Evolutionary conservation across 306 rosid genomes (phyloP).

Genomic region (Cucumis melo): DNA sequence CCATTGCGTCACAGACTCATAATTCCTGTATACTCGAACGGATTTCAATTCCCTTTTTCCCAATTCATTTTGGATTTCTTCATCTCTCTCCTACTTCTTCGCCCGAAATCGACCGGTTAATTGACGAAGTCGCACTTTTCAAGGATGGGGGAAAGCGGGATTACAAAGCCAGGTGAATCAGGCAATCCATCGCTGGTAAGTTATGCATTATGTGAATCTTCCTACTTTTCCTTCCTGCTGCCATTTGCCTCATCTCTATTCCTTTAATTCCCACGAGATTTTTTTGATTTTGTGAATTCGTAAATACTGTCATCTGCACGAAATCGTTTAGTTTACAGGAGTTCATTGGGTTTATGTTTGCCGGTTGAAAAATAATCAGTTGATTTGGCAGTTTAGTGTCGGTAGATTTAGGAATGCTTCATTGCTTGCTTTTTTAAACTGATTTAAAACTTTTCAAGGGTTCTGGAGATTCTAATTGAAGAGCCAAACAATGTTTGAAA

Average conservation of each 20-base stretch:
- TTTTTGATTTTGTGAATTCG: background rate
- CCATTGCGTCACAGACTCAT: background rate
- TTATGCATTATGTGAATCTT: background rate
- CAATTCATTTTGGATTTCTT: background rate
- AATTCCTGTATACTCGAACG: background rate
- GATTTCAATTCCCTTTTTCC: background rate
- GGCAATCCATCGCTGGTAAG: constrained; percentile 32
- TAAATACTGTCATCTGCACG: background rate
- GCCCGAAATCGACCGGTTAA: background rate
- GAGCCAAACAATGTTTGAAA: background rate
- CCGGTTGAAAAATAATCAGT: background rate
- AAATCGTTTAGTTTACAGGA: background rate
- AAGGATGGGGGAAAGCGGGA: constrained; percentile 13
- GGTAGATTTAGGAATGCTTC: background rate
- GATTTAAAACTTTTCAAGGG: background rate
- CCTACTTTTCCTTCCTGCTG: background rate
- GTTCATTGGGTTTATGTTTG: background rate
- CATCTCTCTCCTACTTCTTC: background rate
- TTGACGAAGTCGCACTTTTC: background rate
- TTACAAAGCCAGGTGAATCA: constrained; percentile 13
- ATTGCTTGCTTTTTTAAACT: background rate
- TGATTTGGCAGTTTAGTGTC: background rate
- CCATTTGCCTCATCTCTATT: background rate
- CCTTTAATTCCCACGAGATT: background rate
- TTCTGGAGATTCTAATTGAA: background rate